phyloP scores from a whole-genome alignment of 306 rosid genomes.

The Quercus cerris region DNA sequence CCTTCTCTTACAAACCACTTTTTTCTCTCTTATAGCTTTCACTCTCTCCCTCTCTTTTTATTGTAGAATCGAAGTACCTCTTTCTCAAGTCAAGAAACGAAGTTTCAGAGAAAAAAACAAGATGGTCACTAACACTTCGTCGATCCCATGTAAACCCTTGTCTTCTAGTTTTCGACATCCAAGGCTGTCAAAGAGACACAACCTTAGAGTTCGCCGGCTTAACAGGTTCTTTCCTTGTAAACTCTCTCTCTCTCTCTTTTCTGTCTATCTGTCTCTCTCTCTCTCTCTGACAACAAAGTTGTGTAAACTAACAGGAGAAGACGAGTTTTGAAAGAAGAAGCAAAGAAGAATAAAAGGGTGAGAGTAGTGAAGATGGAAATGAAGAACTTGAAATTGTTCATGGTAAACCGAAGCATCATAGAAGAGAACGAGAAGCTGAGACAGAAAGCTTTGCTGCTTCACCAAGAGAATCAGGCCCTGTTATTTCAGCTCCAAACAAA shows the following conservation, averaged over 20 bases:
- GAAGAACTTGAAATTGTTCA: slow-evolving; percentile 61
- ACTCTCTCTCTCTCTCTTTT: not conserved
- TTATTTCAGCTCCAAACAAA: slow-evolving; percentile 53
- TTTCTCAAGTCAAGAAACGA: not conserved
- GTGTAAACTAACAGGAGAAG: slow-evolving; percentile 46
- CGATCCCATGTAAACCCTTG: slow-evolving; percentile 17
- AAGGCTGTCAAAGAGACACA: slow-evolving; percentile 31
- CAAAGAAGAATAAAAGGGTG: slow-evolving; percentile 15
- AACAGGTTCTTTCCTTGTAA: slow-evolving; percentile 37
- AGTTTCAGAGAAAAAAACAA: slow-evolving; percentile 5
- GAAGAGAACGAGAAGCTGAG: slow-evolving; percentile 76
- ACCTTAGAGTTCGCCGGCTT: slow-evolving; percentile 41
- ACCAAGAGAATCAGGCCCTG: slow-evolving; percentile 66
- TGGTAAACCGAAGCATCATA: slow-evolving; percentile 63
- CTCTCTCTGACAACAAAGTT: not conserved
- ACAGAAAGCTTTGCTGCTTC: slow-evolving; percentile 71
- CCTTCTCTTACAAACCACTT: slow-evolving; percentile 21
- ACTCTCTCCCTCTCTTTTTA: not conserved
- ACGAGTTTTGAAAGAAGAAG: slow-evolving; percentile 27
- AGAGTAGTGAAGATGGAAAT: slow-evolving; percentile 42
- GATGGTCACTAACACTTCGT: slow-evolving; percentile 49
- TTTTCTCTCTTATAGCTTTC: slow-evolving; percentile 1
- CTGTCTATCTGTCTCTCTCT: not conserved
- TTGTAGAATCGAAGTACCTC: not conserved
- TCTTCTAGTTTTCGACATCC: slow-evolving; percentile 20